Base-by-base conservation (phyloP, 2,329 filamentous ascomycete genomes). In the Didymella pinodella region DNA sequence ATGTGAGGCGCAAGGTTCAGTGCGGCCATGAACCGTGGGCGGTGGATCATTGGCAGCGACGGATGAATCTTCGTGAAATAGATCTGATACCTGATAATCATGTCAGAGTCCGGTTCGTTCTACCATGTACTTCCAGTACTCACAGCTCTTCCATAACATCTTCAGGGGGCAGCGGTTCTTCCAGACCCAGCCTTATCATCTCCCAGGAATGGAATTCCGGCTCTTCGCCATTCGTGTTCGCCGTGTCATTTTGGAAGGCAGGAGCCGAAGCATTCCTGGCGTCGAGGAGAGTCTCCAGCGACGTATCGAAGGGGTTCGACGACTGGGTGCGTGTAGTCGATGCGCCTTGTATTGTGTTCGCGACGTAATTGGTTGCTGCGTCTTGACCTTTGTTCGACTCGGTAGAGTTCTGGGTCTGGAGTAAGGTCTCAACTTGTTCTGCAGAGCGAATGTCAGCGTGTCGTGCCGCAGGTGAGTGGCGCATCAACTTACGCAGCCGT, bases 21-120 rank as follows among this genome's bases (percentile, higher is more conserved):
- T 31, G 92, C 91, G 20, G 93, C 90, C 58, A 95, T 82, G 75
- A 95, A 98, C 50, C 94, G 88, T 60, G 89, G 91, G 68, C 89
- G 90, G 75, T 99, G 94, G 56, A 98, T 90, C 84, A 98, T 91
- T 16, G 95, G 93, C 56, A 91, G 71, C 0, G 92, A 92, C 0
- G 90, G 89, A 72, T 98, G 92, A 10, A 96, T 85, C 76, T 96
- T 97, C 56, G 93, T 88, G 73, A 98, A 98, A 77, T 91, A 99
- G 26, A 95, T 87, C 68, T 91, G 85, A 70, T 96, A 90, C 51
- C 89, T 93, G 72, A 2, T 25, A 34, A 32, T 31, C 8, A 10
- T 38, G 54, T 73, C 32, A 73, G 65, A 22, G 7, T 22, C 22
- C 5, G 14, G n/a, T 26, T 26, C 20, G 16, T 10, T 26, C 2